Conservation (phyloP, 164 flowering plant species). For the Aristolochia contorta region DNA sequence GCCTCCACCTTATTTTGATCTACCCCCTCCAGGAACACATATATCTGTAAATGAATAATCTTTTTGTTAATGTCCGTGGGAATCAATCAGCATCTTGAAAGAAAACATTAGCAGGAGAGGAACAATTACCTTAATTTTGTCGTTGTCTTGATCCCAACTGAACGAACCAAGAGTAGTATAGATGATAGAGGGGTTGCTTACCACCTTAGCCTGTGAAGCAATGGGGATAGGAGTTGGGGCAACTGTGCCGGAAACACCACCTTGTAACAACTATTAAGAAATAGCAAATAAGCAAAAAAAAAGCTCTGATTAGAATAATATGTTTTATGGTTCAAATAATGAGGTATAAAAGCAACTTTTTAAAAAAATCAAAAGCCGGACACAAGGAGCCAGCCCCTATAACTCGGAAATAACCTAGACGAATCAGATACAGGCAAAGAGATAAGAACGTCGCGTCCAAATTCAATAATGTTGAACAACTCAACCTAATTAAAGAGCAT, state of each 20-base stretch:
- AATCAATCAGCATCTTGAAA: neutral
- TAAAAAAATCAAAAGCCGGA: too few species aligned
- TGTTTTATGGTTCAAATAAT: neutral
- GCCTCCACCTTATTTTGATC: slow-evolving; percentile 70
- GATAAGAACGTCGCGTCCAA: too few species aligned
- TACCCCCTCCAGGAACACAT: slow-evolving; percentile 68
- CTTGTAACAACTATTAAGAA: slow-evolving; percentile 32
- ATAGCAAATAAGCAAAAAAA: neutral
- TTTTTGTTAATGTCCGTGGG: neutral
- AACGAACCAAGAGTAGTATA: slow-evolving; percentile 62
- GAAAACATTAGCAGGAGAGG: neutral
- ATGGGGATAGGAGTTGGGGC: slow-evolving; percentile 20
- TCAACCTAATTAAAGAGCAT: too few species aligned
- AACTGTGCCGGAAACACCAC: slow-evolving; percentile 7
- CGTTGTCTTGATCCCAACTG: slow-evolving; percentile 96
- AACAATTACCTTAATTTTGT: slow-evolving; percentile 67
- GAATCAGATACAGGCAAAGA: too few species aligned
- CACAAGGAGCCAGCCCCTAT: too few species aligned
- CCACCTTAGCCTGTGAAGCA: slow-evolving; percentile 18
- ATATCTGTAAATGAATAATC: slow-evolving; percentile 32
- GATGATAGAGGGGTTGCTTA: slow-evolving; percentile 25
- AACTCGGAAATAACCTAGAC: too few species aligned
- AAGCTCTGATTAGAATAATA: neutral
- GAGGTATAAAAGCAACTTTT: too few species aligned
- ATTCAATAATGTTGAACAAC: too few species aligned